Percentiles rank a stretch among this genome's conserved stretches.
These are phyloP conservation scores for Lanzia echinophila DNA, from an alignment of 2,329 filamentous ascomycete species.

Conservation along the genomic window DNA sequence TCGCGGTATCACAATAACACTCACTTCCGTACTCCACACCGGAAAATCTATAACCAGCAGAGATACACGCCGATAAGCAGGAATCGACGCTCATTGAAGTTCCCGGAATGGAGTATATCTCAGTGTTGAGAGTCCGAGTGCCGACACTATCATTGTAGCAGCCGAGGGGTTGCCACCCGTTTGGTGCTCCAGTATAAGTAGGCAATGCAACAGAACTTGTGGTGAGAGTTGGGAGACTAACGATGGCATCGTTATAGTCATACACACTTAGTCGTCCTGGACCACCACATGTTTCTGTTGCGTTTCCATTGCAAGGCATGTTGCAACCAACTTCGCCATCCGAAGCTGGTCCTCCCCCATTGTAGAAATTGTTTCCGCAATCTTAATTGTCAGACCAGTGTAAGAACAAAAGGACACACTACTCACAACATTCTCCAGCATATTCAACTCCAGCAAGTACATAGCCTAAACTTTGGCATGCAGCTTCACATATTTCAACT, in stretches of 20 bases:
- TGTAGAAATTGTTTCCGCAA: constrained; percentile 10
- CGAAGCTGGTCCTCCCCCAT: constrained; percentile 9
- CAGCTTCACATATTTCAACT: constrained; percentile 17
- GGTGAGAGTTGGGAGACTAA: constrained; percentile 3
- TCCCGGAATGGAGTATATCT: constrained; percentile 13
- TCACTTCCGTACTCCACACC: constrained; percentile 31
- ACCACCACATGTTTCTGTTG: constrained; percentile 22
- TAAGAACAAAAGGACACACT: background rate
- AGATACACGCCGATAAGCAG: constrained; percentile 30
- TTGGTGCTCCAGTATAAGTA: constrained; percentile 7
- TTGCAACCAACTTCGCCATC: constrained; percentile 19
- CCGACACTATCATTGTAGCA: constrained; percentile 21
- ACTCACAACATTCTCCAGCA: constrained; percentile 36
- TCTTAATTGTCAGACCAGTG: constrained; percentile 6
- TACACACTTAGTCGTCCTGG: constrained; percentile 12
- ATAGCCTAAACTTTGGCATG: constrained; percentile 28
- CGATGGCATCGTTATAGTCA: constrained; percentile 13
- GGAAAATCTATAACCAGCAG: constrained; percentile 21
- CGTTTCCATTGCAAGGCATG: constrained; percentile 23
- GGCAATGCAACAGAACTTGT: constrained; percentile 6
- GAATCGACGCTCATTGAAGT: constrained; percentile 18
- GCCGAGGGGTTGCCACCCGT: constrained; percentile 18
- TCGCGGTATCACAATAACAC: constrained; percentile 22
- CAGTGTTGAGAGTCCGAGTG: constrained; percentile 14
- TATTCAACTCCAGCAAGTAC: constrained; percentile 40